phyloP scores from a whole-genome alignment of 139 green algal genomes.

The Eudorina sp. region DNA sequence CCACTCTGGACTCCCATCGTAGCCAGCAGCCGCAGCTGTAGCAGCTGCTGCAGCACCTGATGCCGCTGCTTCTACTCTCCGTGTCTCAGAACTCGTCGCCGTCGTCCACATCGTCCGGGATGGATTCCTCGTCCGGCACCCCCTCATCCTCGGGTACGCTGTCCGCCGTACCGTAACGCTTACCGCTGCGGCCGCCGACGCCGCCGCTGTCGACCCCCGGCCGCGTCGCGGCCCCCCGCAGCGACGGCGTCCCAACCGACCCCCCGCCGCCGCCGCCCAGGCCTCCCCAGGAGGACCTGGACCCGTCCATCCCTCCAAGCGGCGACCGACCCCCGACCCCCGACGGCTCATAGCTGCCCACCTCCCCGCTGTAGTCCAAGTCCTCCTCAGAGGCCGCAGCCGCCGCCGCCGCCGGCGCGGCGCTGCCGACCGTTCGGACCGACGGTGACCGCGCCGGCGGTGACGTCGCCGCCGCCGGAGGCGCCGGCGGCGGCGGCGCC shows the following conservation, averaged over 20 bases:
- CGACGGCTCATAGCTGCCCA: constrained; percentile 1
- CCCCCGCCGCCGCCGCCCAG: not conserved
- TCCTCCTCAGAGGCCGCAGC: not conserved
- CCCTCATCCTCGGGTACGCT: not conserved
- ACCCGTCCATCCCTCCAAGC: not conserved
- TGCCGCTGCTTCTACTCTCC: too few relatives aligned
- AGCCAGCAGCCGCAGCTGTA: too few relatives aligned
- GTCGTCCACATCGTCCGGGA: not conserved
- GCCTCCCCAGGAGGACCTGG: not conserved
- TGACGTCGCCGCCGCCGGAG: not conserved
- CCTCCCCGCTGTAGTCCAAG: not conserved
- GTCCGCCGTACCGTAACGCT: not conserved
- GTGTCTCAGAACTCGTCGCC: not conserved
- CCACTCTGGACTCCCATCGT: too few relatives aligned
- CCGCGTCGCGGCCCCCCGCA: not conserved
- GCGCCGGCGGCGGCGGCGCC: not conserved
- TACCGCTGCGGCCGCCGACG: constrained; percentile 4
- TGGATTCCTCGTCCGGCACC: not conserved
- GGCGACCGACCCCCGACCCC: too few relatives aligned
- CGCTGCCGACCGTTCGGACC: not conserved
- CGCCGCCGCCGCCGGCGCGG: not conserved
- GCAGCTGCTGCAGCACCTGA: too few relatives aligned
- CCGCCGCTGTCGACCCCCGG: not conserved
- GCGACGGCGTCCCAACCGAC: not conserved
- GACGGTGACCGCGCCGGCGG: not conserved